Conservation (phyloP, 768 basidiomycete species). For the Paxillus ammoniavirescens region DNA sequence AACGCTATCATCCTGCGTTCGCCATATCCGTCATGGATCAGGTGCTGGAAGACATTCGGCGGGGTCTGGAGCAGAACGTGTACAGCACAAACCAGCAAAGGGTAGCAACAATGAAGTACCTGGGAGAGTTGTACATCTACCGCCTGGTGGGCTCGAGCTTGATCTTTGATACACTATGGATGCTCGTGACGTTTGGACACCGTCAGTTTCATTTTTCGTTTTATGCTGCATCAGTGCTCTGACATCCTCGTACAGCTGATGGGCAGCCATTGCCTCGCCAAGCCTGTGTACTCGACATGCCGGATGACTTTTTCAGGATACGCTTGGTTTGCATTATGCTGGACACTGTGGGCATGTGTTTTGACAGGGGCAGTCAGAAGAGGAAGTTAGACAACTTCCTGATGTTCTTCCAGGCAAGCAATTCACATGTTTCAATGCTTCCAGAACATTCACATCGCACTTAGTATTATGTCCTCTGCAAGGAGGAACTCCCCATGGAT, state of each 20-base stretch:
- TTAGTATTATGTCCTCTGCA: conserved; percentile 86
- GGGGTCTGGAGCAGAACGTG: conserved; percentile 89
- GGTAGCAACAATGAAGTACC: conserved; percentile 88
- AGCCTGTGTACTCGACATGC: conserved; percentile 76
- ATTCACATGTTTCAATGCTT: neutral
- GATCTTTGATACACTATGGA: conserved; percentile 94
- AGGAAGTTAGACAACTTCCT: conserved; percentile 93
- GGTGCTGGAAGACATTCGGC: conserved; percentile 87
- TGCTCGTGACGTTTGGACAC: conserved; percentile 92
- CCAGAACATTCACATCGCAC: conserved; percentile 3
- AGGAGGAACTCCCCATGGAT: conserved; percentile 91
- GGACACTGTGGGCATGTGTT: conserved; percentile 97
- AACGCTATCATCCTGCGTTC: conserved; percentile 90
- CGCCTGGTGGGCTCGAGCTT: conserved; percentile 85
- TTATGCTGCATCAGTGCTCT: conserved; percentile 2
- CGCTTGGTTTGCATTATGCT: conserved; percentile 89
- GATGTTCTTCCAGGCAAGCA: conserved; percentile 83
- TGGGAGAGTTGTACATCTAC: conserved; percentile 97
- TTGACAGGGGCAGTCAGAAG: conserved; percentile 89
- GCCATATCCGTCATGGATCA: conserved; percentile 89
- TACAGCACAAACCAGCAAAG: conserved; percentile 95
- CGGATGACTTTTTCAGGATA: conserved; percentile 95
- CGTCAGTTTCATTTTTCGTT: conserved; percentile 51
- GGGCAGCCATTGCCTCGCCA: conserved; percentile 83
- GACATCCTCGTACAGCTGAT: conserved; percentile 57